Conservation (phyloP, 2,329 filamentous ascomycete species). For the Hypoxylon sp. region DNA sequence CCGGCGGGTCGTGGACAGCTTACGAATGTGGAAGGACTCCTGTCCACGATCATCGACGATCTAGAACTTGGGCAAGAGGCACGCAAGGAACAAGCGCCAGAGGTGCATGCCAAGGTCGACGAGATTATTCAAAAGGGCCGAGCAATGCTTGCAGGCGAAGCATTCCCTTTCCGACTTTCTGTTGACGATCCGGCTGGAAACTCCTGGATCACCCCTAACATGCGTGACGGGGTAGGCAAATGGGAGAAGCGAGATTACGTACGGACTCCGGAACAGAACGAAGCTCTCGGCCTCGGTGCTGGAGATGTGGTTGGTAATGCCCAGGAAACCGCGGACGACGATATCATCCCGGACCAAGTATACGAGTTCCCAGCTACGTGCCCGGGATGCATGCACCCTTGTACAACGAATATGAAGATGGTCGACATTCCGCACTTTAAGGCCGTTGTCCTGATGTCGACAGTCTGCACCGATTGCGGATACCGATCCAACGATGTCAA, state of each 20-base stretch:
- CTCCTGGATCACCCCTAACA: slow-evolving; percentile 93
- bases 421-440: slow-evolving; percentile 98
- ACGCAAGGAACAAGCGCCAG: slow-evolving; percentile 80
- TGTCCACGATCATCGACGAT: slow-evolving; percentile 82
- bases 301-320: slow-evolving; percentile 64
- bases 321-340: slow-evolving; percentile 65
- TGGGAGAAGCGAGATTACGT: slow-evolving; percentile 88
- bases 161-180: slow-evolving; percentile 88
- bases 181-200: slow-evolving; percentile 95
- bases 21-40: slow-evolving; percentile 91
- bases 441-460: slow-evolving; percentile 95
- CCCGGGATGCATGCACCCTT: slow-evolving; percentile 87
- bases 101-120: slow-evolving; percentile 81
- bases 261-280: slow-evolving; percentile 88
- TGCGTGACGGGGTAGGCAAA: slow-evolving; percentile 83
- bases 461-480: slow-evolving; percentile 89
- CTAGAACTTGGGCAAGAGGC: slow-evolving; percentile 84
- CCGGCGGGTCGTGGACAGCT: slow-evolving; percentile 91
- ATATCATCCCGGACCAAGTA: slow-evolving; percentile 92
- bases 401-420: slow-evolving; percentile 97
- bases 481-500: slow-evolving; percentile 98
- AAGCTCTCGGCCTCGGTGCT: slow-evolving; percentile 77
- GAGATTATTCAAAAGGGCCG: slow-evolving; percentile 79
- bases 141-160: slow-evolving; percentile 80
- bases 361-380: slow-evolving; percentile 94